phyloP scores from a whole-genome alignment of 1,139 yeast species.

The Scheffersomyces titani region DNA sequence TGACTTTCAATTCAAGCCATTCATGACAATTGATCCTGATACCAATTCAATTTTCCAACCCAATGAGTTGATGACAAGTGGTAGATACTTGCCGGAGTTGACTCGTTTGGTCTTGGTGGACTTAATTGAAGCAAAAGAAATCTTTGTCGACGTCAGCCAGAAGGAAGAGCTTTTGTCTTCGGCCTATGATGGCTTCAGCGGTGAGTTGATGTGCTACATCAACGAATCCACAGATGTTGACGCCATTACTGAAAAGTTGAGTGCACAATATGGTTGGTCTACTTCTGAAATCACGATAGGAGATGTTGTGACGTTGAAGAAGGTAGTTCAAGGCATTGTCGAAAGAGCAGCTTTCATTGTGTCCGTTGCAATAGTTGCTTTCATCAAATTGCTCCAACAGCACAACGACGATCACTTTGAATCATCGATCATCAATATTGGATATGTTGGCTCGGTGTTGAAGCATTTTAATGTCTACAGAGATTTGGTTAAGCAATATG shows the following conservation, averaged over 20 bases:
- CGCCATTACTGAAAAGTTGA: slow-evolving; percentile 21
- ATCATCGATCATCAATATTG: slow-evolving; percentile 29
- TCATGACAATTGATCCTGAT: slow-evolving; percentile 32
- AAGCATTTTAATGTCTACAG: slow-evolving; percentile 39
- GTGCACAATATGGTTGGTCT: slow-evolving; percentile 25
- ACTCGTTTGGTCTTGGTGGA: slow-evolving; percentile 44
- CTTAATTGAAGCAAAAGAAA: slow-evolving; percentile 27
- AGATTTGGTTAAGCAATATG: slow-evolving; percentile 25
- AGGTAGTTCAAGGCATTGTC: slow-evolving; percentile 30
- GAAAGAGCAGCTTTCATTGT: slow-evolving; percentile 45
- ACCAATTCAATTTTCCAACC: slow-evolving; percentile 51
- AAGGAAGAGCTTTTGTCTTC: slow-evolving; percentile 7
- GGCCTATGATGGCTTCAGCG: slow-evolving; percentile 40
- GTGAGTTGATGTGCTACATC: slow-evolving; percentile 42
- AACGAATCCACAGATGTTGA: slow-evolving; percentile 29
- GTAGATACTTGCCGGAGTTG: slow-evolving; percentile 58
- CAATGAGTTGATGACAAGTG: slow-evolving; percentile 53
- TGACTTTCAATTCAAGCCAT: slow-evolving; percentile 30
- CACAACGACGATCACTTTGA: slow-evolving; percentile 21
- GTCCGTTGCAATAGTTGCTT: slow-evolving; percentile 37
- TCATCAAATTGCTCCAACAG: slow-evolving; percentile 32
- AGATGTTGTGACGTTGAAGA: slow-evolving; percentile 31
- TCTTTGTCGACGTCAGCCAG: slow-evolving; percentile 25
- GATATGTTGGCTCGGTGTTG: slow-evolving; percentile 49
- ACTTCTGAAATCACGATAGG: slow-evolving; percentile 14